Evolutionary conservation across 306 rosid species (phyloP), one percentile per base, ranked within the genome.

Genomic region (Styphnolobium japonicum): DNA sequence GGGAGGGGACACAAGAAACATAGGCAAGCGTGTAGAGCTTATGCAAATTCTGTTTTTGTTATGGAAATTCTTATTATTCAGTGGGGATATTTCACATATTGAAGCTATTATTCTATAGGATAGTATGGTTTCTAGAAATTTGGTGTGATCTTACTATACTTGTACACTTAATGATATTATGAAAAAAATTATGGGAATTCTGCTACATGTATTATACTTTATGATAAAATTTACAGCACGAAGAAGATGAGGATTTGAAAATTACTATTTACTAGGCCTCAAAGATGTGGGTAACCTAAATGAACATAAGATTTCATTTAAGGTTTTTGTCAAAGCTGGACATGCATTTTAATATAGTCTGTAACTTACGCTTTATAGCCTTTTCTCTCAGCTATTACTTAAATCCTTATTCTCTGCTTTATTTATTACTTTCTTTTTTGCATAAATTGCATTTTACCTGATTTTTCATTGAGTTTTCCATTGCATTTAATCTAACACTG

Each of bases 1-100:
- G 91, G 93, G 68, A 81, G 84, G 77, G 89, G 82, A 81, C 86
- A 55, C 25, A 89, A 64, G 85, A 91, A 71, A 45, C 86, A 87
- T 73, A 92, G 90, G 98, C 89, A 83, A 93, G 97, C 82, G 3
- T 85, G 77, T 53, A 61, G 65, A 80, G 60, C 63, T 83, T 76
- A 8, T 11, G 45, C 40, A 14, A 65, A 60, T n/a, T n/a, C n/a
- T 48, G 25, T 33, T 58, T 70, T 72, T 18, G 31, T 71, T 67
- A 42, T 76, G 16, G 43, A 40, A 53, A 22, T 43, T 68, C 65
- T 52, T 40, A 29, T 34, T 58, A 64, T 52, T 58, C 48, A 37
- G 37, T 51, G 42, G 4, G 40, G 73, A 29, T 81, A 60, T 51
- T 64, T 63, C 29, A 71, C 61, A 42, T 65, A 7, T 73, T 74